A percentile compares a stretch with the other conserved stretches of the same genome.
Conservation (phyloP, 495 filamentous ascomycete species). For the Pyronema domesticum region DNA sequence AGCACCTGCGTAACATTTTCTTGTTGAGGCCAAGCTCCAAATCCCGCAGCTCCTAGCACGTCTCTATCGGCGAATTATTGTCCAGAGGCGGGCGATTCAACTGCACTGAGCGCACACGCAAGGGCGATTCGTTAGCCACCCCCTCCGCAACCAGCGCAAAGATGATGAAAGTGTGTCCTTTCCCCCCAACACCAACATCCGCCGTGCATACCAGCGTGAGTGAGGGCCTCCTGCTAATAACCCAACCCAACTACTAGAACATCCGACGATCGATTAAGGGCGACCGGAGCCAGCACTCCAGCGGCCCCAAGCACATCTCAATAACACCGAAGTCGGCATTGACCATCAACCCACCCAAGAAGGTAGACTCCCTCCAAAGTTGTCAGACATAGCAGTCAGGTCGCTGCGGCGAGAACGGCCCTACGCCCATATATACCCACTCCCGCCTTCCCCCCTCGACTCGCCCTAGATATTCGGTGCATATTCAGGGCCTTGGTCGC, state of each 20-base stretch:
- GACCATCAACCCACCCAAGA: slow-evolving; percentile 89
- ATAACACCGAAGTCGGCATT: slow-evolving; percentile 87
- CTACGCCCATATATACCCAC: neutral
- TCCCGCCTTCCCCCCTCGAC: neutral
- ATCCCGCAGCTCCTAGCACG: neutral
- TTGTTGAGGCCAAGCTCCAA: neutral
- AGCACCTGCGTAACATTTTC: neutral
- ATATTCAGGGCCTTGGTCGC: neutral
- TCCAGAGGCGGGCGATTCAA: neutral
- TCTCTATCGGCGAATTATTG: neutral
- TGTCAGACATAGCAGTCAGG: neutral
- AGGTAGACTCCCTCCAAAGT: slow-evolving; percentile 39
- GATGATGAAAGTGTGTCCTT: slow-evolving; percentile 26
- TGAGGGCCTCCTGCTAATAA: slow-evolving; percentile 19
- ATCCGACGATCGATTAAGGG: slow-evolving; percentile 75
- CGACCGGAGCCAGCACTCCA: slow-evolving; percentile 45
- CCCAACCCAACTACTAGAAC: slow-evolving; percentile 35
- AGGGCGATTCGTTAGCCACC: neutral
- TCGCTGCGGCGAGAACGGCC: neutral
- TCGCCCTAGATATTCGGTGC: neutral
- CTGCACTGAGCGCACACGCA: neutral
- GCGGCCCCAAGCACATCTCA: slow-evolving; percentile 48
- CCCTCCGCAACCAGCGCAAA: slow-evolving; percentile 4
- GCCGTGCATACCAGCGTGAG: slow-evolving; percentile 7
- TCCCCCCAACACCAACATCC: slow-evolving; percentile 16